Base-by-base conservation (phyloP, 495 filamentous ascomycete species). In the Ascodesmis nigricans region DNA sequence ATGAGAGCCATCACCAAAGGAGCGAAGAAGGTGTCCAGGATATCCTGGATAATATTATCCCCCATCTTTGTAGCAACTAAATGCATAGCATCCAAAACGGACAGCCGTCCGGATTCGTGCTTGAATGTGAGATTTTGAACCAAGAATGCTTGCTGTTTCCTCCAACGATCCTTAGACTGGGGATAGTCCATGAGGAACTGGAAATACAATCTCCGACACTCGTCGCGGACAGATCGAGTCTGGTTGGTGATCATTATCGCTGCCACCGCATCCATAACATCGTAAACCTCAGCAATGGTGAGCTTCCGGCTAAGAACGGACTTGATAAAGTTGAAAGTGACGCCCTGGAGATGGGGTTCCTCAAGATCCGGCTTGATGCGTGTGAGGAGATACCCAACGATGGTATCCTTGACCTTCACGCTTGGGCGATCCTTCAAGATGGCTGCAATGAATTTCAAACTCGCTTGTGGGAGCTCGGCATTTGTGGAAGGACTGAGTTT, bases 161-260 rank as follows among this genome's bases (percentile, higher is more conserved):
- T 64, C 65, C 82, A 80, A 2, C 90, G 63, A 41, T 70, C 73
- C 51, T 78, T 78, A 44, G 73, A 78, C 49, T 95, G 87, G 0
- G 87, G 87, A 49, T 93, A 97, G 28, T 93, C 78, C 42, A 82
- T 71, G 22, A 97, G 54, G 61, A 95, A 97, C 45, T 91, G 79
- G 52, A 92, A 71, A 55, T 90, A 97, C 16, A 72, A 75, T 14
- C 79, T 78, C 19, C 90, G 69, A 11, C 84, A 83, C 21, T 84
- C 57, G 46, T 92, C 82, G 26, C 84, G 66, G 2, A 83, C 76
- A 41, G 71, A 69, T 44, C 74, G 71, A 42, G 81, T 81, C 37
- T 91, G 75, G 53, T 92, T 93, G 16, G 77, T 92, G 38, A 97
- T 78, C 83, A 95, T 91, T 55, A 95, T 73, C n/a, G 63, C 68